Percentiles rank a stretch among this genome's conserved stretches.
Conservation (phyloP, 2,329 filamentous ascomycete species). For the Alternaria triticimaculans region DNA sequence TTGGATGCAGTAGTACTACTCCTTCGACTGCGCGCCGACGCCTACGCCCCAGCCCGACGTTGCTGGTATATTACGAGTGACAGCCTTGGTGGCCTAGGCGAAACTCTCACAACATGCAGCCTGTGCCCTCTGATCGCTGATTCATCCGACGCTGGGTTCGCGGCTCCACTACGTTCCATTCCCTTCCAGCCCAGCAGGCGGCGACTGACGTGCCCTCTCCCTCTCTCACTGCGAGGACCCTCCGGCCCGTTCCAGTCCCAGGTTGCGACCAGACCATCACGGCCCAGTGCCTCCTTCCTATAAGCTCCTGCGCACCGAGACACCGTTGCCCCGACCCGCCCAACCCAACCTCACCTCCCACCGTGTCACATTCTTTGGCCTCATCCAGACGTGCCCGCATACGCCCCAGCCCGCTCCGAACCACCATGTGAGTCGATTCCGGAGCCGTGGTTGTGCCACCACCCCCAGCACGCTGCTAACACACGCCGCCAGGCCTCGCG, state of each 20-base stretch:
- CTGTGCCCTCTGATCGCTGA: slow-evolving; percentile 26
- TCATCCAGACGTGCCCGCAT: slow-evolving; percentile 40
- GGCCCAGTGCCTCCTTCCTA: slow-evolving; percentile 23
- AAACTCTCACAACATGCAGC: slow-evolving; percentile 22
- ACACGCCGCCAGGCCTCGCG: slow-evolving; percentile 68
- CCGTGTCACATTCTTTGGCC: slow-evolving; percentile 37
- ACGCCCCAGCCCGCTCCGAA: slow-evolving; percentile 16
- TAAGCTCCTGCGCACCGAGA: slow-evolving; percentile 25
- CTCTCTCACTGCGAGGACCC: slow-evolving; percentile 5
- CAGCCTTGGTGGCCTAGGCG: slow-evolving; percentile 16
- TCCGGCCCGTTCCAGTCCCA: neutral
- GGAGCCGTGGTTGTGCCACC: slow-evolving; percentile 46
- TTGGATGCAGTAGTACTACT: slow-evolving; percentile 23
- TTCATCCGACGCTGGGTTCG: slow-evolving; percentile 26
- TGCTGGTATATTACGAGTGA: slow-evolving; percentile 26
- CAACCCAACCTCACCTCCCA: slow-evolving; percentile 1
- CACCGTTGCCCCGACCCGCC: slow-evolving; percentile 23
- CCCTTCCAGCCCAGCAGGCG: slow-evolving; percentile 30
- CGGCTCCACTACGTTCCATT: slow-evolving; percentile 37
- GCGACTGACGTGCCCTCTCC: slow-evolving; percentile 4
- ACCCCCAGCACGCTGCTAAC: slow-evolving; percentile 36
- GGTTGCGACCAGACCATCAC: slow-evolving; percentile 4
- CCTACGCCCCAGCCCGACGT: slow-evolving; percentile 29
- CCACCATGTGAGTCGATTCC: slow-evolving; percentile 46
- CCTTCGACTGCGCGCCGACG: slow-evolving; percentile 18